These are phyloP conservation scores for Malassezia dermatis DNA, from an alignment of 1,284 basidiomycete genomes.

Conservation along the genomic window DNA sequence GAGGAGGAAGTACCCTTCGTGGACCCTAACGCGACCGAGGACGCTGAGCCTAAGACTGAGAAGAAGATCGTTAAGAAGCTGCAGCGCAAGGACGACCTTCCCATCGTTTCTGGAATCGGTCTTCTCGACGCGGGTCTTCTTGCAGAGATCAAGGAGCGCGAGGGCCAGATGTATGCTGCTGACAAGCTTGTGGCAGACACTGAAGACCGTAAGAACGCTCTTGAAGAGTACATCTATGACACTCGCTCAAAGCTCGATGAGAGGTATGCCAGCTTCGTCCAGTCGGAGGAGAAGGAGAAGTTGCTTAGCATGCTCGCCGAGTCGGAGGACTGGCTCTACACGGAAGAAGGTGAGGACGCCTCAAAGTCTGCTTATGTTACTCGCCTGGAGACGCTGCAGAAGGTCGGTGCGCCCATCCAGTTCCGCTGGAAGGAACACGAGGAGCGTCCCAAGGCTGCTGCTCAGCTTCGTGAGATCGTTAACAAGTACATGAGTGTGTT, in stretches of 20 bases:
- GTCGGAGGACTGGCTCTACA: slow-evolving; percentile 47
- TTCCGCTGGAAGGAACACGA: slow-evolving; percentile 39
- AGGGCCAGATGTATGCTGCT: slow-evolving; percentile 41
- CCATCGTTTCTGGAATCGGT: slow-evolving; percentile 31
- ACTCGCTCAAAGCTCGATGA: slow-evolving; percentile 45
- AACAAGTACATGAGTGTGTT: slow-evolving; percentile 43
- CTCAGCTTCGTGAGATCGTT: slow-evolving; percentile 38
- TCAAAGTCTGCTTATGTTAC: slow-evolving; percentile 42
- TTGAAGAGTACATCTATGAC: slow-evolving; percentile 48
- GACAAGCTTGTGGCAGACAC: slow-evolving; percentile 48
- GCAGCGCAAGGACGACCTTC: slow-evolving; percentile 43
- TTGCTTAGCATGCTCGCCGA: slow-evolving; percentile 35
- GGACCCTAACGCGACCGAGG: slow-evolving; percentile 21
- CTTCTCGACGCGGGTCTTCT: slow-evolving; percentile 13
- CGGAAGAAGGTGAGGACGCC: slow-evolving; percentile 46
- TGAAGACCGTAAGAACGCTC: slow-evolving; percentile 47
- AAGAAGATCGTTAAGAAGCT: slow-evolving; percentile 47
- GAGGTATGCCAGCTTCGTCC: slow-evolving; percentile 36
- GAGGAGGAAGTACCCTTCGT: slow-evolving; percentile 44
- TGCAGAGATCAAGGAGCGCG: slow-evolving; percentile 38
- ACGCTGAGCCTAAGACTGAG: slow-evolving; percentile 40
- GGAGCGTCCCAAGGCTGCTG: slow-evolving; percentile 43
- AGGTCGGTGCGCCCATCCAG: slow-evolving; percentile 40
- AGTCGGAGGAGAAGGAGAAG: slow-evolving; percentile 43
- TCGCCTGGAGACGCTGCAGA: slow-evolving; percentile 36